phyloP scores from a whole-genome alignment of 768 basidiomycete species.

The Mycena venus region DNA sequence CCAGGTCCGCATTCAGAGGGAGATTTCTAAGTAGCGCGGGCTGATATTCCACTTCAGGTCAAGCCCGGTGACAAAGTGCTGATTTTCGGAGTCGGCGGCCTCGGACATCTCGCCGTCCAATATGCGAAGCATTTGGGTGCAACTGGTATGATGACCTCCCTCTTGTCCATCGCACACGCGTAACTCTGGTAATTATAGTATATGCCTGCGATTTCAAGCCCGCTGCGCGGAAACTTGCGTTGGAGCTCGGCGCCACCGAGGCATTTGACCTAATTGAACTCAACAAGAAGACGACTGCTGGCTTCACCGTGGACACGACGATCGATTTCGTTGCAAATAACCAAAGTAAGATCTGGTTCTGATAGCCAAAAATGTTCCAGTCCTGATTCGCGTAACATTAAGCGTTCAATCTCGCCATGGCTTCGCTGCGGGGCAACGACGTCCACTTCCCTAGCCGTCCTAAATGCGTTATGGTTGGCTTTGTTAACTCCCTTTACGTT shows the following conservation, averaged over 20 bases:
- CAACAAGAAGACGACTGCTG: conserved; percentile 13
- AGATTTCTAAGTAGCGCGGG: background rate
- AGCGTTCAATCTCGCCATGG: conserved; percentile 31
- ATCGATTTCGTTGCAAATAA: conserved; percentile 39
- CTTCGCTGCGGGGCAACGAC: conserved; percentile 27
- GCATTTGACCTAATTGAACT: conserved; percentile 37
- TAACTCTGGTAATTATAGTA: no score
- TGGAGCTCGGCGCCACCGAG: conserved; percentile 35
- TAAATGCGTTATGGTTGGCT: conserved; percentile 19
- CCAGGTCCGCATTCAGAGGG: conserved; percentile 6
- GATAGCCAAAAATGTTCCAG: background rate
- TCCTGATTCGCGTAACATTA: background rate
- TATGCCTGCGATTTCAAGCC: conserved; percentile 39
- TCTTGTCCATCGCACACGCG: no score
- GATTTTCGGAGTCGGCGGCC: conserved; percentile 33
- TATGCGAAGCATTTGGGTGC: conserved; percentile 40
- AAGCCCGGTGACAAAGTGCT: conserved; percentile 33
- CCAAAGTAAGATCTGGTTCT: conserved; percentile 32
- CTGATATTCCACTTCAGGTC: conserved; percentile 16
- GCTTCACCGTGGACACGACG: conserved; percentile 37
- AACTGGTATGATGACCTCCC: conserved; percentile 24
- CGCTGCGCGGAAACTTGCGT: conserved; percentile 35
- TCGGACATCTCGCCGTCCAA: conserved; percentile 37
- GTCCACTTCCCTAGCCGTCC: conserved; percentile 21
- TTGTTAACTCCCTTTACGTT: background rate